Base-by-base conservation (phyloP, 1,139 yeast genomes). In the Sugiyamaella neomexicana region DNA sequence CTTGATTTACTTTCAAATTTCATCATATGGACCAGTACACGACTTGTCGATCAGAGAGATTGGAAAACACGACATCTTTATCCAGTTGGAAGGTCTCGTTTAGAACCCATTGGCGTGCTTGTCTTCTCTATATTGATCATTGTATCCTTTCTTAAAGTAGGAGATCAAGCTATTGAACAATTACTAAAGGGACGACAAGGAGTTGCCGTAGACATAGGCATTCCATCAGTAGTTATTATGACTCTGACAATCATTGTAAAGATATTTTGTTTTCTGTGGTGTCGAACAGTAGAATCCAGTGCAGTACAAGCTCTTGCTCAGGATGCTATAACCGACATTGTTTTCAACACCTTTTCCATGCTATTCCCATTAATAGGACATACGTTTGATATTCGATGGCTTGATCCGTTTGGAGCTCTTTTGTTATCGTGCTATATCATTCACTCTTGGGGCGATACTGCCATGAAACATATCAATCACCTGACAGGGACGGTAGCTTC, bases 231-330 rank as follows among this genome's bases (percentile, higher is more conserved):
- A 2, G 55, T 66, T 0, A 85, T 86, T 57, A 87, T 87, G 95
- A 45, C 75, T 0, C 57, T 79, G 13, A 87, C 95, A 0, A 82
- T 87, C 10, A 62, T 80, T 6, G 75, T 80, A 46, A 87, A 87
- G 65, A 62, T 83, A 3, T 77, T 74, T 1, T 83, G 89, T 64
- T 87, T 80, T 76, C 38, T 80, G 6, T 81, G 89, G 82, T 86
- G 93, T 67, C 72, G 79, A 31, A 72, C 75, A n/a, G 79, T 86
- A 58, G 73, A 76, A 16, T 83, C 89, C 10, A 80, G 86, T 13
- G 82, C 90, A 0, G 86, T 87, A 1, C 86, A 82, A 66, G 95
- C 95, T 0, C 72, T 87, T 54, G 89, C 93, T 1, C 93, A 86
- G 66, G 95, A 87, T 70, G 95, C 95, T 0, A 75, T 79, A 71